These are phyloP conservation scores for Boletus rubescentipes DNA, from an alignment of 768 basidiomycete genomes.

Conservation along the genomic window DNA sequence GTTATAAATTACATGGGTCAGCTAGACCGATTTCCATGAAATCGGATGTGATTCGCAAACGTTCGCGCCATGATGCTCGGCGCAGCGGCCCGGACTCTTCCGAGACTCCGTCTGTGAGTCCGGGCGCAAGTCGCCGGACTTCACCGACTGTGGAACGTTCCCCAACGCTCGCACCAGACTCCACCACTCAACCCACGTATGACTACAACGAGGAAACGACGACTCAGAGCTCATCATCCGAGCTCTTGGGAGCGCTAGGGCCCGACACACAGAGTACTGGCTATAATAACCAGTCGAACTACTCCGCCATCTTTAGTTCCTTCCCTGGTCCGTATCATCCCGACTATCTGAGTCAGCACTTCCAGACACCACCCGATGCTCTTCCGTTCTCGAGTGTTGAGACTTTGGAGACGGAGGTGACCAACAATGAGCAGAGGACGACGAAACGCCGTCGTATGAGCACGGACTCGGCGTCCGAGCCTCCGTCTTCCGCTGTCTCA, in stretches of 20 bases:
- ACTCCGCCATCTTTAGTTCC: slow-evolving; percentile 38
- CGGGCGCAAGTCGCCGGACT: slow-evolving; percentile 69
- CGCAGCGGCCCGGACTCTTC: slow-evolving; percentile 50
- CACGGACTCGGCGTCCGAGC: slow-evolving; percentile 49
- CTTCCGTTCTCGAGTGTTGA: slow-evolving; percentile 55
- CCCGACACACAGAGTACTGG: slow-evolving; percentile 24
- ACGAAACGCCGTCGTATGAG: slow-evolving; percentile 76
- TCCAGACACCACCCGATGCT: slow-evolving; percentile 44
- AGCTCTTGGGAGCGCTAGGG: slow-evolving; percentile 49
- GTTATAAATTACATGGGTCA: slow-evolving; percentile 82
- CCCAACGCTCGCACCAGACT: slow-evolving; percentile 70
- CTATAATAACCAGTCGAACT: slow-evolving; percentile 30
- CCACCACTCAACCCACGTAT: slow-evolving; percentile 57
- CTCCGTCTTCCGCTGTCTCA: slow-evolving; percentile 61
- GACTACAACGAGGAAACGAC: slow-evolving; percentile 49
- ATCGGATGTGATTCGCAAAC: slow-evolving; percentile 85
- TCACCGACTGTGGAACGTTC: slow-evolving; percentile 62
- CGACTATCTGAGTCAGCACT: slow-evolving; percentile 61
- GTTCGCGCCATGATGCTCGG: slow-evolving; percentile 78
- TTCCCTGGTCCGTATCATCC: slow-evolving; percentile 78
- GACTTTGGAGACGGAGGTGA: slow-evolving; percentile 42
- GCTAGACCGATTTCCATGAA: slow-evolving; percentile 90
- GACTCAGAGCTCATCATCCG: slow-evolving; percentile 45
- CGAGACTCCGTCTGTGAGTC: slow-evolving; percentile 75
- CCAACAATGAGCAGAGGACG: slow-evolving; percentile 36